phyloP scores from a whole-genome alignment of 495 filamentous ascomycete species.

The Podospora appendiculata region DNA sequence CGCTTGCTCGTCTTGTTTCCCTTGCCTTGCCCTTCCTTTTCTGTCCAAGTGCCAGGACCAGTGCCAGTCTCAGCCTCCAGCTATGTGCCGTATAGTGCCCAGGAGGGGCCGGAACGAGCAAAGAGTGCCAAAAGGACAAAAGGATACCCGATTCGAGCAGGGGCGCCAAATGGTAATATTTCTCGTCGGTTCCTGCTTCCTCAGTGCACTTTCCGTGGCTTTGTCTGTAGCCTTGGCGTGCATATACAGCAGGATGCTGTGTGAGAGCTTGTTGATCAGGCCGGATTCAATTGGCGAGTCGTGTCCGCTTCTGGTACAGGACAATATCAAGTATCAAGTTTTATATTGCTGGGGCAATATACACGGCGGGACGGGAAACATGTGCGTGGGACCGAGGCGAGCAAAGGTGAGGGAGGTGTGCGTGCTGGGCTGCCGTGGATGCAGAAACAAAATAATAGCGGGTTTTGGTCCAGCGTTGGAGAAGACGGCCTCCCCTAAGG shows the following conservation, averaged over 20 bases:
- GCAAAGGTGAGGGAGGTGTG: constrained; percentile 3
- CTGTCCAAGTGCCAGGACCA: background rate
- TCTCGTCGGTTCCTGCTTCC: constrained; percentile 24
- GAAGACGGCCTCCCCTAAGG: constrained; percentile 15
- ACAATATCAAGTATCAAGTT: constrained; percentile 29
- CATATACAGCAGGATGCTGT: constrained; percentile 23
- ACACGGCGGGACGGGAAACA: constrained; percentile 29
- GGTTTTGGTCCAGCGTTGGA: constrained; percentile 15
- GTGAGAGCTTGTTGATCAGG: constrained; percentile 21
- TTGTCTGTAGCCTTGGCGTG: constrained; percentile 27
- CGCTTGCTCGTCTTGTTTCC: background rate
- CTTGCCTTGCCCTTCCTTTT: background rate
- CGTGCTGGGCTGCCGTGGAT: constrained; percentile 8
- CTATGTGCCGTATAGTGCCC: constrained; percentile 31
- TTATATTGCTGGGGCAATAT: constrained; percentile 33
- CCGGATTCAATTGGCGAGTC: constrained; percentile 24
- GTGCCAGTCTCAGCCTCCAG: constrained; percentile 11
- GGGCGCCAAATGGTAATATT: constrained; percentile 25
- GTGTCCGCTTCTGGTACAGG: constrained; percentile 18
- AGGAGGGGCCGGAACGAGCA: constrained; percentile 23
- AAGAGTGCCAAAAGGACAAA: constrained; percentile 26
- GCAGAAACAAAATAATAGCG: constrained; percentile 9
- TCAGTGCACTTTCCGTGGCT: constrained; percentile 17
- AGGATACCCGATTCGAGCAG: constrained; percentile 27
- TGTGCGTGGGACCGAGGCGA: constrained; percentile 11